Conservation (phyloP, 495 filamentous ascomycete species). For the Trichoderma virens region DNA sequence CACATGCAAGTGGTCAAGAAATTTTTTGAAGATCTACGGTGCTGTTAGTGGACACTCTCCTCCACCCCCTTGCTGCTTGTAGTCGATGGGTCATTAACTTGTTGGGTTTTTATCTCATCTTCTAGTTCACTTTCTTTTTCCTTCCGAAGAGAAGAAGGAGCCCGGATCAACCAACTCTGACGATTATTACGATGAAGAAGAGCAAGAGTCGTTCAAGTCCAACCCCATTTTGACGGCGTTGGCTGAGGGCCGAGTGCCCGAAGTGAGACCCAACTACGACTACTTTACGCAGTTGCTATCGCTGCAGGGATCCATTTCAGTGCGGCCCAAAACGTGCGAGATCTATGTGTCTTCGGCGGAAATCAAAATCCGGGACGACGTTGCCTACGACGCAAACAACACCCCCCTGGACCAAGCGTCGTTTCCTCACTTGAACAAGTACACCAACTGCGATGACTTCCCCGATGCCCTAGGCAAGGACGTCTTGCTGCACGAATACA, state of each 20-base stretch:
- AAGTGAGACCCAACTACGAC: constrained; percentile 43
- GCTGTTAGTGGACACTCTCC: constrained; percentile 19
- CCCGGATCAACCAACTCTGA: constrained; percentile 17
- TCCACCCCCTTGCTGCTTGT: not conserved
- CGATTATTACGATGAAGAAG: constrained; percentile 27
- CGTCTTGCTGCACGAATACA: constrained; percentile 41
- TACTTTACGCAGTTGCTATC: constrained; percentile 38
- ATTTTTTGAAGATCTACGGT: constrained; percentile 43
- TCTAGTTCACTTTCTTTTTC: constrained; percentile 43
- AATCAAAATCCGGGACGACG: constrained; percentile 27
- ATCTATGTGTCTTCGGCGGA: constrained; percentile 37
- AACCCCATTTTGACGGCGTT: constrained; percentile 45
- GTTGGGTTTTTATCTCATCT: constrained; percentile 9
- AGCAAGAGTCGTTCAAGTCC: constrained; percentile 44
- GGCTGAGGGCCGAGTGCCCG: constrained; percentile 36
- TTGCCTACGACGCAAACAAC: constrained; percentile 25
- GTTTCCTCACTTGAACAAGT: constrained; percentile 39
- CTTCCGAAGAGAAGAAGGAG: constrained; percentile 23
- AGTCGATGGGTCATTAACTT: not conserved
- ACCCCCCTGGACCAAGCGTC: constrained; percentile 28
- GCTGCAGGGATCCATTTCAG: constrained; percentile 30
- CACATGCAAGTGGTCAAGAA: constrained; percentile 95
- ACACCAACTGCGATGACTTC: constrained; percentile 28
- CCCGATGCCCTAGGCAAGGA: constrained; percentile 22
- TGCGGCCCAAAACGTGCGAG: constrained; percentile 37